phyloP scores from a whole-genome alignment of 1,139 yeast species.

The Hanseniaspora sp. region DNA sequence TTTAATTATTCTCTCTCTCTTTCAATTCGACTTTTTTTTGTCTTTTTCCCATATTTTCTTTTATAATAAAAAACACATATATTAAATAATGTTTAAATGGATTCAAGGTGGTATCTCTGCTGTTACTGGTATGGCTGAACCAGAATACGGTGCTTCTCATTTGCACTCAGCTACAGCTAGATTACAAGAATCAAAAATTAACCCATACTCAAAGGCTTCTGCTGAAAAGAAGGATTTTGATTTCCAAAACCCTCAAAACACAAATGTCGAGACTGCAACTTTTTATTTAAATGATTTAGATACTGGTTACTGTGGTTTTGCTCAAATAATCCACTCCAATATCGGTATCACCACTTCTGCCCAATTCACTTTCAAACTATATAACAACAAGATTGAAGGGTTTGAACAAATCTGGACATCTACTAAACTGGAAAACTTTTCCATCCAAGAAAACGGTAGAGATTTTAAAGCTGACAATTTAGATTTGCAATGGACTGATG shows the following conservation, averaged over 20 bases:
- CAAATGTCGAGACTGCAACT: constrained; percentile 91
- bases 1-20: neutral
- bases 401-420: constrained; percentile 62
- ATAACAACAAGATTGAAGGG: constrained; percentile 39
- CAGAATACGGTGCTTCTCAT: constrained; percentile 87
- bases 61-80: neutral
- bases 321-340: constrained; percentile 87
- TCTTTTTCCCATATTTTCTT: too few species aligned
- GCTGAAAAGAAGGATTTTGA: constrained; percentile 55
- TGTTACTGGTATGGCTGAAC: constrained; percentile 94
- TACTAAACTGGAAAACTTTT: constrained; percentile 72
- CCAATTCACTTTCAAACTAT: constrained; percentile 81
- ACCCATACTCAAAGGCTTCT: constrained; percentile 33
- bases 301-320: constrained; percentile 68
- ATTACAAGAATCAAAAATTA: constrained; percentile 38
- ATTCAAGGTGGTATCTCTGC: constrained; percentile 81
- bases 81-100: constrained; percentile 58
- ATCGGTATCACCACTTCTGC: constrained; percentile 85
- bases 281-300: constrained; percentile 66
- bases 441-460: constrained; percentile 48
- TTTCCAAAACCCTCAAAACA: constrained; percentile 65
- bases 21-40: too few species aligned
- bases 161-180: constrained; percentile 70
- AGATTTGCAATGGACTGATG: constrained; percentile 50
- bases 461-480: constrained; percentile 68